These are phyloP conservation scores for Aspergillus melleus DNA, from an alignment of 2,329 filamentous ascomycete genomes.

Conservation along the genomic window DNA sequence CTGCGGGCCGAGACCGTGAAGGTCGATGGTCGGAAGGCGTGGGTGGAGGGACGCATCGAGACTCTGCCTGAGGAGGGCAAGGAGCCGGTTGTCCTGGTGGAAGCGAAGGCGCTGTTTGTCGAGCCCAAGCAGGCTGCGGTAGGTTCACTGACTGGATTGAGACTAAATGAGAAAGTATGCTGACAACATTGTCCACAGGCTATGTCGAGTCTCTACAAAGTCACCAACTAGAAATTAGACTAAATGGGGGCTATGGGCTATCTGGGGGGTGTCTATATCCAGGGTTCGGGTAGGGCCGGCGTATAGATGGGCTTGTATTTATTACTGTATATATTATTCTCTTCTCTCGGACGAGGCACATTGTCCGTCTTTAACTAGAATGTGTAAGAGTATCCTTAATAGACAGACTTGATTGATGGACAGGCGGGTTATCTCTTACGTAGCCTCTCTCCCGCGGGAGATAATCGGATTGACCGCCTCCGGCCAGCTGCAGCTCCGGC, in stretches of 20 bases:
- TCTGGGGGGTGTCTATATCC: not conserved
- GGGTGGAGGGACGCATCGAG: conserved; percentile 86
- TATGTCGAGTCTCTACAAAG: conserved; percentile 28
- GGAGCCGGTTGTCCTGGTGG: conserved; percentile 68
- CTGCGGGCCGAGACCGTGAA: conserved; percentile 76
- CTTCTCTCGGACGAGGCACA: not conserved
- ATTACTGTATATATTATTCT: not conserved
- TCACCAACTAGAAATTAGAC: conserved; percentile 11
- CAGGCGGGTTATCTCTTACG: not conserved
- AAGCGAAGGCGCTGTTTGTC: conserved; percentile 84
- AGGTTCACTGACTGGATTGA: conserved; percentile 37
- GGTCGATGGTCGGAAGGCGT: conserved; percentile 90
- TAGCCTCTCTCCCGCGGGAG: not conserved
- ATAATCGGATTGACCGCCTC: conserved; percentile 2
- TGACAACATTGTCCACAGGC: conserved; percentile 11
- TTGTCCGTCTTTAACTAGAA: not conserved
- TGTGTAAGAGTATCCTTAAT: not conserved
- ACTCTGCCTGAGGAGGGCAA: conserved; percentile 66
- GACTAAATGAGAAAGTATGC: not conserved
- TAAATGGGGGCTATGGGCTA: not conserved
- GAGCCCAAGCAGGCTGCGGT: conserved; percentile 81
- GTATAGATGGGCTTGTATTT: conserved; percentile 8
- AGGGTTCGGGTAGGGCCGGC: conserved; percentile 3
- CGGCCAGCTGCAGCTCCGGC: conserved; percentile 1
- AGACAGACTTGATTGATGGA: too few relatives aligned